Conservation (phyloP, 208 protist species). For the Leishmania braziliensis region DNA sequence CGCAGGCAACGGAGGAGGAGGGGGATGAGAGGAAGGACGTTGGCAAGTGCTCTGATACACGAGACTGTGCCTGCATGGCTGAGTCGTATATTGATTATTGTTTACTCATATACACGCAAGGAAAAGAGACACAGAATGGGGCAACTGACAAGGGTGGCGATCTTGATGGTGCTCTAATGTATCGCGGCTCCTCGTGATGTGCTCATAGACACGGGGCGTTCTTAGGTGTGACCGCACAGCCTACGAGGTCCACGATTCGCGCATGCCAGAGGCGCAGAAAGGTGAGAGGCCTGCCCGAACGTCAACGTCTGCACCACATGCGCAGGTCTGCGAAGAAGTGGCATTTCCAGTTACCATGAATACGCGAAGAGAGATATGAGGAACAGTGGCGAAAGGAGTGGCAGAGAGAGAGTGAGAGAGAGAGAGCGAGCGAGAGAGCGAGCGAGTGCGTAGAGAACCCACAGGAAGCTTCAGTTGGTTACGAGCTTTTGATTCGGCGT, state of each 20-base stretch:
- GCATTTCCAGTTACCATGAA: neutral
- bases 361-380: neutral
- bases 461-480: neutral
- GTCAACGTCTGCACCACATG: neutral
- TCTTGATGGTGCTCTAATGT: neutral
- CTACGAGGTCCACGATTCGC: neutral
- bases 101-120: neutral
- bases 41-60: neutral
- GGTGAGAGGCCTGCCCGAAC: neutral
- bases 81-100: neutral
- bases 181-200: neutral
- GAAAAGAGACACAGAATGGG: conserved; percentile 2
- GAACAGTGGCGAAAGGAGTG: neutral
- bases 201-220: neutral
- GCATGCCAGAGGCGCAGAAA: neutral
- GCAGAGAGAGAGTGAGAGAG: neutral
- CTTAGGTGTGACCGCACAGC: neutral
- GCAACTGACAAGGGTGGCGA: neutral
- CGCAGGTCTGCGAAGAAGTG: neutral
- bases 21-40: neutral
- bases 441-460: neutral
- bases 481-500: neutral
- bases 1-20: neutral
- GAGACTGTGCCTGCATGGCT: neutral
- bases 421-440: conserved; percentile 1